Evolutionary conservation across 2,329 filamentous ascomycete genomes (phyloP), one percentile per base, ranked within the genome.

Genomic region (Aureobasidium leucospermi): DNA sequence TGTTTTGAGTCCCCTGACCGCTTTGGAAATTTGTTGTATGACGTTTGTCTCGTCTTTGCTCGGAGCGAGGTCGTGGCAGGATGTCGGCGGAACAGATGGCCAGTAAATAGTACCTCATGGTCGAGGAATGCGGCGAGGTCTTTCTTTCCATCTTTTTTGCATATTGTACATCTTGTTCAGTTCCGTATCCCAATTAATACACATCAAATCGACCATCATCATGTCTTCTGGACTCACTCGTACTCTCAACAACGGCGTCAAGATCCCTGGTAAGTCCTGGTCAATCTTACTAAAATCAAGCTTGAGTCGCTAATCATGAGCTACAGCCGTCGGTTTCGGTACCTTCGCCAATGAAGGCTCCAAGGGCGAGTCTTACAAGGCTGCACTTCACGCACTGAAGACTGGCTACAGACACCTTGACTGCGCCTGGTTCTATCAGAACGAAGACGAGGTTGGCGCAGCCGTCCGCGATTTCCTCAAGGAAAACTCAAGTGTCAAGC

Each of bases 331-430:
- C 34, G 84, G 84, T 29, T 86, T 87, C 66, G 84, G 84, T 65
- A 86, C 84, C 65, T 86, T 85, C 67, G 81, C 83, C 70, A 87
- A 81, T 71, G 85, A 89, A 74, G 85, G 84, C 60, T 69, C 76
- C 63, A 75, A 77, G 64, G 82, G 82, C 41, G 81, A 84, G 74
- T 80, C 80, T 46, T 84, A 85, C 75, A 77, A 75, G 60, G 78
- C 78, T 38, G 76, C 78, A 59, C 70, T 71, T 15, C 76, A 78
- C 68, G 80, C 80, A 15, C 73, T 83, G 43, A 68, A 74, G 58
- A 71, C 70, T 51, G 80, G 80, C 42, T 82, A 82, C 69, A 73
- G 80, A 61, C 80, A 81, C 69, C 70, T 83, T 28, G 80, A 83
- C 67, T 81, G 79, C 66, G 81, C 80, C 45, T 81, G 78, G 75